Percentiles rank a stretch among this genome's conserved stretches.
phyloP scores from a whole-genome alignment of 495 filamentous ascomycete genomes.

The Talaromyces borbonicus region DNA sequence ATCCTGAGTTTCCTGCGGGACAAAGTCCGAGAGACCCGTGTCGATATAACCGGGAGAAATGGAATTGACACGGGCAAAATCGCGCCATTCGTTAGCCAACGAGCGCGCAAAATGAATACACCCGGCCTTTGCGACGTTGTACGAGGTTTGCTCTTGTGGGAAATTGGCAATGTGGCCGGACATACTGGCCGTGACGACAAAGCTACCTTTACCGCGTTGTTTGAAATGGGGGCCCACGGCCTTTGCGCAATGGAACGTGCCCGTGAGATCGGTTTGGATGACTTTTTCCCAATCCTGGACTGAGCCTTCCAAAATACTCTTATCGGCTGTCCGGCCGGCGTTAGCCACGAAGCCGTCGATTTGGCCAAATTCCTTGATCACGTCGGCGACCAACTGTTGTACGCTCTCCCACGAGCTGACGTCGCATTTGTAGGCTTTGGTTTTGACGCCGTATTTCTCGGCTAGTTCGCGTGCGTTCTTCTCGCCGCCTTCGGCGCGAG shows the following conservation, averaged over 20 bases:
- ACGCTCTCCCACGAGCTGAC: slow-evolving; percentile 44
- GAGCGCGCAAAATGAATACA: slow-evolving; percentile 46
- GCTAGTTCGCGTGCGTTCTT: slow-evolving; percentile 53
- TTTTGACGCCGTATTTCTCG: slow-evolving; percentile 53
- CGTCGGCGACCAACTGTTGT: slow-evolving; percentile 35
- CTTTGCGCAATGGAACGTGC: slow-evolving; percentile 61
- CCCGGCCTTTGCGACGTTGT: slow-evolving; percentile 68
- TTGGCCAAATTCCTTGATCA: slow-evolving; percentile 54
- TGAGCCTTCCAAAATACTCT: slow-evolving; percentile 51
- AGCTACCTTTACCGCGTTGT: slow-evolving; percentile 46
- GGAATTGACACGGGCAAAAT: slow-evolving; percentile 66
- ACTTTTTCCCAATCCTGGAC: slow-evolving; percentile 61
- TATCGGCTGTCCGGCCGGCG: slow-evolving; percentile 54
- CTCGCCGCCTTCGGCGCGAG: slow-evolving; percentile 49
- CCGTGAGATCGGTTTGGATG: slow-evolving; percentile 53
- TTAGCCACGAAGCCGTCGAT: slow-evolving; percentile 62
- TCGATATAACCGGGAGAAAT: slow-evolving; percentile 74
- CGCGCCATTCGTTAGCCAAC: slow-evolving; percentile 68
- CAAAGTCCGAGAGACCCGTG: slow-evolving; percentile 68
- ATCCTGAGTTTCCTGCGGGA: slow-evolving; percentile 57
- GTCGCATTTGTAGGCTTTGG: slow-evolving; percentile 55
- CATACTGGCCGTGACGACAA: slow-evolving; percentile 59
- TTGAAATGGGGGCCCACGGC: slow-evolving; percentile 56
- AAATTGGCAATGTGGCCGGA: slow-evolving; percentile 68
- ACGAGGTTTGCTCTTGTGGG: slow-evolving; percentile 71